phyloP scores from a whole-genome alignment of 768 basidiomycete genomes.

The Glaciozyma martinii region DNA sequence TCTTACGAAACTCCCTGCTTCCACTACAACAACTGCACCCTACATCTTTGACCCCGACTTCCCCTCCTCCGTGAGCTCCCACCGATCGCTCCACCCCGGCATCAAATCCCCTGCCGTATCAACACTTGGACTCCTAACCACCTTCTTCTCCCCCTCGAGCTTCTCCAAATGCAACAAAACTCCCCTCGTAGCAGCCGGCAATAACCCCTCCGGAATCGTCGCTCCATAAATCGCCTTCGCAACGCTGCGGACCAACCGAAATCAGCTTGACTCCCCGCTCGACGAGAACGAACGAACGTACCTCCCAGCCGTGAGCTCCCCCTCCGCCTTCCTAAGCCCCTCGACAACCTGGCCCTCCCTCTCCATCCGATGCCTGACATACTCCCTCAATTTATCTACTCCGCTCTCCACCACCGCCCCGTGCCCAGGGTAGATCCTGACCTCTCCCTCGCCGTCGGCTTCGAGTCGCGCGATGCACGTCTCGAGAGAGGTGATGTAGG shows the following conservation, averaged over 20 bases:
- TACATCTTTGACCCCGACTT: too few species aligned
- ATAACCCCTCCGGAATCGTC: conserved; percentile 58
- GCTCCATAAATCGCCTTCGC: conserved; percentile 57
- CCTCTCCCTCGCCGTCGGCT: not conserved
- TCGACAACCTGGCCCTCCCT: conserved; percentile 68
- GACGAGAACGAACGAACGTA: not conserved
- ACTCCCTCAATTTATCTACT: conserved; percentile 53
- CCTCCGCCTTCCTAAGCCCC: not conserved
- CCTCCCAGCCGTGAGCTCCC: conserved; percentile 43
- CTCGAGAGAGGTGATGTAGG: conserved; percentile 59
- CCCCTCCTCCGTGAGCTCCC: not conserved
- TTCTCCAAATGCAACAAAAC: conserved; percentile 66
- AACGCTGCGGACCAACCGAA: conserved; percentile 44
- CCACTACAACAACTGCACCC: too few species aligned
- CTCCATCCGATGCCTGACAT: conserved; percentile 70
- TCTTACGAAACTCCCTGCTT: too few species aligned
- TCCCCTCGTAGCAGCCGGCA: conserved; percentile 61
- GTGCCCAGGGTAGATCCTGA: conserved; percentile 73
- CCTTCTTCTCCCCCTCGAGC: conserved; percentile 56
- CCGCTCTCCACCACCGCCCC: conserved; percentile 68
- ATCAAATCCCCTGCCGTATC: conserved; percentile 6
- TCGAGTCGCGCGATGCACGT: conserved; percentile 28
- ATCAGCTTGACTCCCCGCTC: conserved; percentile 10
- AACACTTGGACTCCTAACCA: conserved; percentile 37
- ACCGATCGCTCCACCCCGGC: conserved; percentile 2